These are phyloP conservation scores for Omphalotus guepiniiformis DNA, from an alignment of 768 basidiomycete genomes.

Conservation along the genomic window DNA sequence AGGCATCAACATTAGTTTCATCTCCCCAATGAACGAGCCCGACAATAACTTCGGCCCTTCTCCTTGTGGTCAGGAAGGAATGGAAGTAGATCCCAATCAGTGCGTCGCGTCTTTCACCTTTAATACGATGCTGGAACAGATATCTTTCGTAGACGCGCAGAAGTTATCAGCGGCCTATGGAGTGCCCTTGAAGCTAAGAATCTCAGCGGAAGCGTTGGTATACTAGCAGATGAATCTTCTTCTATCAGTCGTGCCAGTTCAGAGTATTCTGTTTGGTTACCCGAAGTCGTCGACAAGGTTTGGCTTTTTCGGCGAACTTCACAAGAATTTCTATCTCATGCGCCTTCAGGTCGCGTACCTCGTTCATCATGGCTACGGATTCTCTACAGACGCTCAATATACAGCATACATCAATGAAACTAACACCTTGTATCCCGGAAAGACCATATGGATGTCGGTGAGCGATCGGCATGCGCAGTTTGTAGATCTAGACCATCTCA, in stretches of 20 bases:
- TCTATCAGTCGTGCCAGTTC: conserved; percentile 24
- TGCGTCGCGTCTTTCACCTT: conserved; percentile 13
- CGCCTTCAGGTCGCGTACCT: conserved; percentile 29
- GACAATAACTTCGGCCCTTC: conserved; percentile 33
- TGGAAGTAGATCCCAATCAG: conserved; percentile 37
- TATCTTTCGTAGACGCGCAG: conserved; percentile 27
- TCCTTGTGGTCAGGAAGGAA: conserved; percentile 43
- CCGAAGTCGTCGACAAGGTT: conserved; percentile 29
- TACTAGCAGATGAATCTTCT: conserved; percentile 39
- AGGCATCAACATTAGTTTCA: conserved; percentile 34
- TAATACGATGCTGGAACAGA: background rate
- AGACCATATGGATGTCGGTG: conserved; percentile 37
- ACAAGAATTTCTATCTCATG: background rate
- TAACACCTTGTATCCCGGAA: conserved; percentile 24
- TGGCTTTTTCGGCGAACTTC: background rate
- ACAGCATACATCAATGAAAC: conserved; percentile 24
- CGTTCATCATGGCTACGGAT: conserved; percentile 44
- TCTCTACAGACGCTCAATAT: conserved; percentile 35
- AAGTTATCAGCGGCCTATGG: conserved; percentile 35
- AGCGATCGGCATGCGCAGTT: conserved; percentile 5
- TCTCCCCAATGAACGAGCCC: conserved; percentile 43
- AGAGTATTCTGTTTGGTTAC: conserved; percentile 31
- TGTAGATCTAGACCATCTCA: too few relatives aligned
- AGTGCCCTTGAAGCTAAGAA: conserved; percentile 26
- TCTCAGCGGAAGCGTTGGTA: conserved; percentile 28